Conservation (phyloP, 2,329 filamentous ascomycete genomes). For the Myriosclerotinia curreyana region DNA sequence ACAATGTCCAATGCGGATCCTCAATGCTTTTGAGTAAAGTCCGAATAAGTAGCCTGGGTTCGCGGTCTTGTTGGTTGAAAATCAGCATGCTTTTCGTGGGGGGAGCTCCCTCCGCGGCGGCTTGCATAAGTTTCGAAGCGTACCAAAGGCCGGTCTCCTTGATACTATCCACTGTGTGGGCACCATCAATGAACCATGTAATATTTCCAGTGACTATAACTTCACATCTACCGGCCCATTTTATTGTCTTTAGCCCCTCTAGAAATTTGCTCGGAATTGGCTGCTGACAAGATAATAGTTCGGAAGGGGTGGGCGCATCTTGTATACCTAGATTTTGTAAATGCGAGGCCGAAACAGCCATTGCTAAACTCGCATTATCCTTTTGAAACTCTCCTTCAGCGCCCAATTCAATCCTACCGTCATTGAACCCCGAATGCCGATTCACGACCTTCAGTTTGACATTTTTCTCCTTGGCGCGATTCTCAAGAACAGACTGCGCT, state of each 20-base stretch:
- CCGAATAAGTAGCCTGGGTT: slow-evolving; percentile 57
- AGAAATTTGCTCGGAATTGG: slow-evolving; percentile 61
- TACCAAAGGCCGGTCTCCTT: slow-evolving; percentile 81
- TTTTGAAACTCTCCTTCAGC: slow-evolving; percentile 56
- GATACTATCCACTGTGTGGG: slow-evolving; percentile 88
- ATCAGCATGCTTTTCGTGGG: slow-evolving; percentile 54
- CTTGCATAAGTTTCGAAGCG: slow-evolving; percentile 43
- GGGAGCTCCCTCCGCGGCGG: background rate
- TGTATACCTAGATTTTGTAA: slow-evolving; percentile 43
- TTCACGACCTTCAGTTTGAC: slow-evolving; percentile 31
- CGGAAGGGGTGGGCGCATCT: slow-evolving; percentile 6
- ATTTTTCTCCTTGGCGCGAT: slow-evolving; percentile 49
- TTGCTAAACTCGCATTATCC: slow-evolving; percentile 57
- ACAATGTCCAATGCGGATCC: slow-evolving; percentile 44
- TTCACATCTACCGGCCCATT: slow-evolving; percentile 77
- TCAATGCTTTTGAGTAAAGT: background rate
- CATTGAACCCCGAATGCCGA: slow-evolving; percentile 42
- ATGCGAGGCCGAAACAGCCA: slow-evolving; percentile 52
- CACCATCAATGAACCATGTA: slow-evolving; percentile 88
- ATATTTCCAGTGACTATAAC: slow-evolving; percentile 55
- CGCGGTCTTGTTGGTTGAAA: slow-evolving; percentile 90
- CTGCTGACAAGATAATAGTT: background rate
- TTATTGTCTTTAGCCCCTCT: slow-evolving; percentile 68
- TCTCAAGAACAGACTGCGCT: slow-evolving; percentile 58
- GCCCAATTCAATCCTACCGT: slow-evolving; percentile 45